phyloP scores from a whole-genome alignment of 345 rosid genomes.

The Trapa bicornis region DNA sequence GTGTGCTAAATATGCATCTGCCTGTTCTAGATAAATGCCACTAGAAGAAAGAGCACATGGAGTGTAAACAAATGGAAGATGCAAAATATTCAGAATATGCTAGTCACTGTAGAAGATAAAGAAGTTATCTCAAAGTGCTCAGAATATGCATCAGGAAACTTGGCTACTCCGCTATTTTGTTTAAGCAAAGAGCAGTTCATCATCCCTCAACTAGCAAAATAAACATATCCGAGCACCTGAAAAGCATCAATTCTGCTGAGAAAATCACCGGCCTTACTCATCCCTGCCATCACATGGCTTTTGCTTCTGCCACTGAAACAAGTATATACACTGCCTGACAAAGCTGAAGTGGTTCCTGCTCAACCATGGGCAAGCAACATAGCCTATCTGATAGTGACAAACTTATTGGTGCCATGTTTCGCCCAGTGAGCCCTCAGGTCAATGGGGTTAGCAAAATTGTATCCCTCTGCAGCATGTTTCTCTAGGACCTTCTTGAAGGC shows the following conservation, averaged over 20 bases:
- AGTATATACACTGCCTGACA: constrained; percentile 3
- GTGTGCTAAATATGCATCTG: no score
- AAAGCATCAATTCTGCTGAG: constrained; percentile 2
- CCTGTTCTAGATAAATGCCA: no score
- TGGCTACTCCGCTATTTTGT: constrained; percentile 8
- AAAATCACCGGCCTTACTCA: neutral
- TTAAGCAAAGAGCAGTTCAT: constrained; percentile 4
- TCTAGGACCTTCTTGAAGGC: constrained; percentile 25
- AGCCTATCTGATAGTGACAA: constrained; percentile 27
- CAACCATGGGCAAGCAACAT: constrained; percentile 1
- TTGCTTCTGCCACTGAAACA: constrained; percentile 7
- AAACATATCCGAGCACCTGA: constrained; percentile 9
- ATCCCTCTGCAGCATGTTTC: constrained; percentile 25
- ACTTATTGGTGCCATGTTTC: constrained; percentile 28
- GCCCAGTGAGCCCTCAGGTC: constrained; percentile 29
- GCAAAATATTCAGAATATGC: neutral
- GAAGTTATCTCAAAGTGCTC: constrained; percentile 6
- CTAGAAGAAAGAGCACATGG: neutral
- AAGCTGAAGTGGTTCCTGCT: neutral
- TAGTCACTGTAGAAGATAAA: neutral
- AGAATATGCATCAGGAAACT: neutral
- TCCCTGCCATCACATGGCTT: constrained; percentile 5
- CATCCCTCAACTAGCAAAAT: constrained; percentile 11
- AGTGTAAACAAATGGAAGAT: neutral
- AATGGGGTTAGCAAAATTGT: constrained; percentile 22